Percentiles rank a stretch among this genome's conserved stretches.
phyloP scores from a whole-genome alignment of 805 yeast genomes.

The Wickerhamiella siamensis region DNA sequence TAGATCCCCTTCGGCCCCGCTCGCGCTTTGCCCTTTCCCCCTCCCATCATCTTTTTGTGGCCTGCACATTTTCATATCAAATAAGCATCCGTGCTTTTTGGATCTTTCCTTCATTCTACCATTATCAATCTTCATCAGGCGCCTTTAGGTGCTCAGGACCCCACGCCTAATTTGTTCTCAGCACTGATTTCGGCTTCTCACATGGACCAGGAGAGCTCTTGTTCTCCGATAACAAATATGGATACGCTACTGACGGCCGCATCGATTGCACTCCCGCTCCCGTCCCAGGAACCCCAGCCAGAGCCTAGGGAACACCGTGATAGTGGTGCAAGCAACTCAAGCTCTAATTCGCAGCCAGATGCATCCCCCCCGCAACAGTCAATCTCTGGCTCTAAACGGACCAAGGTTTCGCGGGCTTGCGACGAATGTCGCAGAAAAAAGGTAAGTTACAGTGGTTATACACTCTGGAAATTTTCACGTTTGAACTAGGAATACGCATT shows the following conservation, averaged over 20 bases:
- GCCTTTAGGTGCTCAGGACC: background rate
- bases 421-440: conserved; percentile 31
- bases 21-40: too few relatives aligned
- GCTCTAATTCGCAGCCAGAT: background rate
- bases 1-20: too few relatives aligned
- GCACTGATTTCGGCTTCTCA: background rate
- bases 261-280: background rate
- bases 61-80: too few relatives aligned
- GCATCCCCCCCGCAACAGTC: background rate
- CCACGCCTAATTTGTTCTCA: background rate
- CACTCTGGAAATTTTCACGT: too few relatives aligned
- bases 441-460: conserved; percentile 22
- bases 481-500: too few relatives aligned
- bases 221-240: background rate
- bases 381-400: conserved; percentile 9
- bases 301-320: background rate
- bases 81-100: too few relatives aligned
- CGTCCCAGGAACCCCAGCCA: background rate
- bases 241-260: background rate
- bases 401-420: conserved; percentile 20
- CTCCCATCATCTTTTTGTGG: too few relatives aligned
- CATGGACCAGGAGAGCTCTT: background rate
- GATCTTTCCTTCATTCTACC: too few relatives aligned
- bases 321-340: background rate
- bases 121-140: too few relatives aligned